phyloP scores from a whole-genome alignment of 306 rosid genomes.

The Rosa rugosa region DNA sequence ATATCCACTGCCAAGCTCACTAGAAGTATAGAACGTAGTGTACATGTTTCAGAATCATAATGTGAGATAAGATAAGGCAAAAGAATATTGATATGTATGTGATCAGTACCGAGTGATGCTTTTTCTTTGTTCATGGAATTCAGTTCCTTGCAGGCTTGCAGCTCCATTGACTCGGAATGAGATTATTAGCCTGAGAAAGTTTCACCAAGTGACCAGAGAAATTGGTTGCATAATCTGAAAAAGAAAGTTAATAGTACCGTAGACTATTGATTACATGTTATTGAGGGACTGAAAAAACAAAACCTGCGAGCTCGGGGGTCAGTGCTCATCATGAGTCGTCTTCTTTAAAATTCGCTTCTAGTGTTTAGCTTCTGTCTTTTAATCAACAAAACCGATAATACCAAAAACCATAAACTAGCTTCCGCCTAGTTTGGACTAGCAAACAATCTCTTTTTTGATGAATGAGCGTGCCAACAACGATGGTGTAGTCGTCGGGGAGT shows the following conservation, averaged over 20 bases:
- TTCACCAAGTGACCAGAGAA: background rate
- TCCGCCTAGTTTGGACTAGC: too few species aligned
- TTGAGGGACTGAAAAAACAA: too few species aligned
- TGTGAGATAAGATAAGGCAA: background rate
- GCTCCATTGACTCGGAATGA: background rate
- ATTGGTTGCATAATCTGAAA: background rate
- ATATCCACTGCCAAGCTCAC: background rate
- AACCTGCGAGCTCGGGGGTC: too few species aligned
- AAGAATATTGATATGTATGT: background rate
- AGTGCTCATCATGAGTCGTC: too few species aligned
- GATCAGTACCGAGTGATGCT: background rate
- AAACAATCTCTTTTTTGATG: too few species aligned
- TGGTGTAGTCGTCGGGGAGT: too few species aligned
- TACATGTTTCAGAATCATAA: background rate
- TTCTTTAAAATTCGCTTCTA: too few species aligned
- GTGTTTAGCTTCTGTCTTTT: too few species aligned
- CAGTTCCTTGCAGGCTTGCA: background rate
- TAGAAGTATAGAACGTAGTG: background rate
- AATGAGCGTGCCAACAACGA: too few species aligned
- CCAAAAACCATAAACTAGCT: too few species aligned
- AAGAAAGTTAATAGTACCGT: background rate
- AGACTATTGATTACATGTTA: too few species aligned
- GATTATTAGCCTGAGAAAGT: background rate
- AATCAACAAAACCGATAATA: too few species aligned
- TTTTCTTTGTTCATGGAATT: background rate